Conservation (phyloP, 495 filamentous ascomycete species). For the Lasiosphaeria miniovina region DNA sequence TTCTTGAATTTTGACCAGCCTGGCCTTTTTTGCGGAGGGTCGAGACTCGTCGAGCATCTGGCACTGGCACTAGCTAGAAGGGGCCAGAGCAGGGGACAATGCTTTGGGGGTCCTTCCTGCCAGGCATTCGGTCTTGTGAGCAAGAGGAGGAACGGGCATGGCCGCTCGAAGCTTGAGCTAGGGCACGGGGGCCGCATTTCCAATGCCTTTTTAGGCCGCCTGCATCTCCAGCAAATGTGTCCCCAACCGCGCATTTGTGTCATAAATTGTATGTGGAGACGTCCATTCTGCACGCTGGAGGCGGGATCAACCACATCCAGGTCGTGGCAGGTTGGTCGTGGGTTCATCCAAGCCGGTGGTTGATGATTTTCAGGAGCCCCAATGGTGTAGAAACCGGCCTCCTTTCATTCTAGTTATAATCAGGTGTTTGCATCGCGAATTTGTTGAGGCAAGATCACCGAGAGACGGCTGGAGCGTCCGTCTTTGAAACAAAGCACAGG, state of each 20-base stretch:
- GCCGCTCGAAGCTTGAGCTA: conserved; percentile 2
- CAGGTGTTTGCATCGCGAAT: too few species aligned
- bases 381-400: not conserved
- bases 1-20: not conserved
- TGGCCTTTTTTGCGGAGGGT: conserved; percentile 8
- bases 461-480: too few species aligned
- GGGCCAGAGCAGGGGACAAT: too few species aligned
- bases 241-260: conserved; percentile 23
- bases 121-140: conserved; percentile 23
- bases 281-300: conserved; percentile 17
- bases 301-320: conserved; percentile 10
- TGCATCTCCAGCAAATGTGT: conserved; percentile 26
- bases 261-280: conserved; percentile 25
- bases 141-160: not conserved
- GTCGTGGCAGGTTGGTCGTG: not conserved
- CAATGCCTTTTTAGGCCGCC: conserved; percentile 25
- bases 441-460: too few species aligned
- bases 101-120: not conserved
- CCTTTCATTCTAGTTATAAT: too few species aligned
- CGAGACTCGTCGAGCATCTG: too few species aligned
- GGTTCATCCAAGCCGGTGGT: conserved; percentile 6
- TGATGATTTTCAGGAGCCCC: conserved; percentile 15
- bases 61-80: not conserved
- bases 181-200: conserved; percentile 21
- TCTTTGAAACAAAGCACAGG: too few species aligned